A percentile compares a stretch with the other conserved stretches of the same genome.
Evolutionary conservation across 2,329 filamentous ascomycete species (phyloP).

Genomic region (Aspergillus sp.): DNA sequence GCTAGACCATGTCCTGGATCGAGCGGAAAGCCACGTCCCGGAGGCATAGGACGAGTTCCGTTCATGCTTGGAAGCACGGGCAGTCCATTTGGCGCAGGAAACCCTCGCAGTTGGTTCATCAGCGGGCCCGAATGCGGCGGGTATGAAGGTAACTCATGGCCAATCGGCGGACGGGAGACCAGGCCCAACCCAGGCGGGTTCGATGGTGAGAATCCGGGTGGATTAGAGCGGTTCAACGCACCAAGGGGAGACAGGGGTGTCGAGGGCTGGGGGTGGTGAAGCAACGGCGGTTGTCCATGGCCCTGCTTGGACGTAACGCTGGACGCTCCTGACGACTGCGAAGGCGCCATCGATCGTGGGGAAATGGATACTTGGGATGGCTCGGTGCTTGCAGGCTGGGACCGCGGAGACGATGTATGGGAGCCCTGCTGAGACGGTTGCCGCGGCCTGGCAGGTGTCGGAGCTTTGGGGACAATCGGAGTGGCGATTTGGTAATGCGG

Average conservation of each 20-base stretch:
- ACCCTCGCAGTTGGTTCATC: constrained; percentile 57
- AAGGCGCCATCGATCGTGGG: constrained; percentile 62
- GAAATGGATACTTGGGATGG: constrained; percentile 66
- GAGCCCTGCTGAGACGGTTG: constrained; percentile 78
- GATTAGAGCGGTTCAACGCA: constrained; percentile 60
- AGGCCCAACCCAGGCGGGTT: constrained; percentile 58
- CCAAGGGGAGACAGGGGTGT: constrained; percentile 66
- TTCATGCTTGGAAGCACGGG: constrained; percentile 62
- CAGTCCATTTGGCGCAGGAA: constrained; percentile 53
- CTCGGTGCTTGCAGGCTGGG: constrained; percentile 49
- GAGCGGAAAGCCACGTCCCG: constrained; percentile 57
- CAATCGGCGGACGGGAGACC: constrained; percentile 54
- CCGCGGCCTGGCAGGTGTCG: constrained; percentile 74
- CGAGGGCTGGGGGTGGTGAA: constrained; percentile 60
- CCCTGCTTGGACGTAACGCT: constrained; percentile 65
- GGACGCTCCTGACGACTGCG: constrained; percentile 65
- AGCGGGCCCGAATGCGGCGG: constrained; percentile 54
- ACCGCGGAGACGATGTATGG: constrained; percentile 65
- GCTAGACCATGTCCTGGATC: constrained; percentile 47
- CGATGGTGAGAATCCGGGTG: constrained; percentile 53
- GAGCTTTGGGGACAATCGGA: constrained; percentile 77
- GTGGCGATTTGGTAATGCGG: constrained; percentile 78
- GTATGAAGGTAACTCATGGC: constrained; percentile 58
- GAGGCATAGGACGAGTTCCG: constrained; percentile 60
- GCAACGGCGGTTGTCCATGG: constrained; percentile 51